Conservation (phyloP, 106 monocot species). For the Agapanthus africanus region DNA sequence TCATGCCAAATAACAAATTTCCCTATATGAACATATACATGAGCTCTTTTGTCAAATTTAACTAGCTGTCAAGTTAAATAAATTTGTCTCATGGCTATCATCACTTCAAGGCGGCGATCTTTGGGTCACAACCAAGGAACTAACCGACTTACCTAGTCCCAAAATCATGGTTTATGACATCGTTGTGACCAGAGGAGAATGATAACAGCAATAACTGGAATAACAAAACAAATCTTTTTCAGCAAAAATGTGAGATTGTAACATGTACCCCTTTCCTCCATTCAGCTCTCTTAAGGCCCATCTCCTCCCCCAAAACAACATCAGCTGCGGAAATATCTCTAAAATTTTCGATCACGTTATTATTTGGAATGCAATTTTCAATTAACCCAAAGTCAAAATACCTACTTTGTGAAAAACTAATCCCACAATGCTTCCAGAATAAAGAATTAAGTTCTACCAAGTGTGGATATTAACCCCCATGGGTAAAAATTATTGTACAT, state of each 20-base stretch:
- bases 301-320: background rate
- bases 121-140: background rate
- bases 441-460: background rate
- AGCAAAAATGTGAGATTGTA: background rate
- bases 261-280: background rate
- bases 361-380: background rate
- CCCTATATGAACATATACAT: background rate
- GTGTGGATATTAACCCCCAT: background rate
- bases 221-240: background rate
- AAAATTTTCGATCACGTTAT: background rate
- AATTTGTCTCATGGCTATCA: background rate
- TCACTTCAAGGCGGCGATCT: background rate
- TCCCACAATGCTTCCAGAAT: background rate
- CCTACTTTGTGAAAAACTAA: background rate
- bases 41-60: background rate
- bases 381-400: background rate
- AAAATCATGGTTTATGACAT: background rate
- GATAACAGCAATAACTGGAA: background rate
- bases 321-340: background rate
- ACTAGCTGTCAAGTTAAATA: background rate
- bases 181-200: background rate
- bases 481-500: background rate
- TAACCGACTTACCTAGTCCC: background rate
- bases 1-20: background rate
- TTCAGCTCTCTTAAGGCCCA: too few relatives aligned